Conservation (phyloP, 331 rosid species). For the Rhamnella rubrinervis region DNA sequence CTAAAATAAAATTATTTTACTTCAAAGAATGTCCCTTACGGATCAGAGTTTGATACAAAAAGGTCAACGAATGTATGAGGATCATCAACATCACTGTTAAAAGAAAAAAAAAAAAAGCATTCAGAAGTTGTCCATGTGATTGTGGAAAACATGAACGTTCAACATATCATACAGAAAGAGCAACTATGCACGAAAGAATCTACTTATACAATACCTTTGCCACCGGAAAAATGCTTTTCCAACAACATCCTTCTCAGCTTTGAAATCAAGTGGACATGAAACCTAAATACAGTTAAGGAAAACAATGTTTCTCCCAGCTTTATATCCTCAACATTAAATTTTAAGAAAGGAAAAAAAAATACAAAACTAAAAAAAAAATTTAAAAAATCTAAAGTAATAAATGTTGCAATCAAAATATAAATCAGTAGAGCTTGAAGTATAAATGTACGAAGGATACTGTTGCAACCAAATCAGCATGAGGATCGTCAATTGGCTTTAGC, state of each 20-base stretch:
- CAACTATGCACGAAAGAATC: not conserved
- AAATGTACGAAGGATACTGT: conserved; percentile 49
- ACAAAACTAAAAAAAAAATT: too few species aligned
- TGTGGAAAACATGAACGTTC: conserved; percentile 4
- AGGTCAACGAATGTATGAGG: conserved; percentile 92
- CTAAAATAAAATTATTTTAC: conserved; percentile 14
- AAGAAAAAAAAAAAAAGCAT: conserved; percentile 10
- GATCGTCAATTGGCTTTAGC: conserved; percentile 95
- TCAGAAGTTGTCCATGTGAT: not conserved
- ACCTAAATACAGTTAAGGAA: conserved; percentile 56
- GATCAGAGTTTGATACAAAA: conserved; percentile 69
- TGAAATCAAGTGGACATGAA: conserved; percentile 85
- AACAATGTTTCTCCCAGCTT: conserved; percentile 21
- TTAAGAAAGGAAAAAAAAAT: not conserved
- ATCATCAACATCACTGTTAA: conserved; percentile 74
- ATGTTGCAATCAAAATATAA: not conserved
- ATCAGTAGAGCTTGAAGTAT: not conserved
- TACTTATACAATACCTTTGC: conserved; percentile 66
- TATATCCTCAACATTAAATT: conserved; percentile 4
- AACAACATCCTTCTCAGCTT: conserved; percentile 51
- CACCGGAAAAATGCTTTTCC: conserved; percentile 92
- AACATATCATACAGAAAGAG: not conserved
- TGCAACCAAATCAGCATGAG: conserved; percentile 90
- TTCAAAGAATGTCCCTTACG: conserved; percentile 57
- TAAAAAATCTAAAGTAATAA: not conserved